These are phyloP conservation scores for Penicillium sp. DNA, from an alignment of 2,329 filamentous ascomycete genomes.

Conservation along the genomic window DNA sequence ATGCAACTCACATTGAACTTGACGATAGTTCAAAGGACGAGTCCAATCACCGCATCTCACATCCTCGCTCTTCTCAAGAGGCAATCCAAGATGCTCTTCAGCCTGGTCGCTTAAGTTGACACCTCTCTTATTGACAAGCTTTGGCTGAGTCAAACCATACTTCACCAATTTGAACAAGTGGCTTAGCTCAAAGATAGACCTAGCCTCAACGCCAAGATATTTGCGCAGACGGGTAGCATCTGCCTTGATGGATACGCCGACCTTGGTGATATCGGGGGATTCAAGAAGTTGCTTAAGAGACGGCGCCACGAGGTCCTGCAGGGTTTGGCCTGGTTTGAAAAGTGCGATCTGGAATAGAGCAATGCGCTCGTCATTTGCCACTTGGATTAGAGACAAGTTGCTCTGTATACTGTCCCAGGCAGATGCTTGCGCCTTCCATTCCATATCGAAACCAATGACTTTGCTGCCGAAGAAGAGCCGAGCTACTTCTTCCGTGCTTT, in stretches of 20 bases:
- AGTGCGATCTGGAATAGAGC: constrained; percentile 78
- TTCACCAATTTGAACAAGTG: constrained; percentile 79
- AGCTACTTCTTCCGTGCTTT: constrained; percentile 66
- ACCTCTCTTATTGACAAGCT: constrained; percentile 64
- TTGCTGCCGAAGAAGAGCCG: constrained; percentile 67
- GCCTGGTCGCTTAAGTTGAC: constrained; percentile 71
- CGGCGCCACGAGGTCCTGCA: constrained; percentile 64
- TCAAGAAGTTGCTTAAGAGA: constrained; percentile 72
- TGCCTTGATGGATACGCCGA: constrained; percentile 73
- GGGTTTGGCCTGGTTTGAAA: constrained; percentile 49
- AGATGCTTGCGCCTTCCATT: constrained; percentile 67
- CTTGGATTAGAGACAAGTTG: constrained; percentile 79
- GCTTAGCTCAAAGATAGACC: constrained; percentile 76
- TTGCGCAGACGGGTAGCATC: constrained; percentile 69
- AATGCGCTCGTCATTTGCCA: constrained; percentile 75
- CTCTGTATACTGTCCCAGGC: constrained; percentile 56
- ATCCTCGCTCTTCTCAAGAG: constrained; percentile 69
- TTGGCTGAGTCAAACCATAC: constrained; percentile 56
- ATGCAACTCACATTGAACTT: constrained; percentile 66
- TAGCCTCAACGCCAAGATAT: constrained; percentile 64
- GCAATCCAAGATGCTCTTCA: constrained; percentile 68
- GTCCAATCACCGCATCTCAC: constrained; percentile 79
- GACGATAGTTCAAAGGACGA: constrained; percentile 58
- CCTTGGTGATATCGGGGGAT: constrained; percentile 67
- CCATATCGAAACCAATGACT: constrained; percentile 84